Evolutionary conservation across 352 stramenopile species (phyloP).

Genomic region (Phytophthora pini): DNA sequence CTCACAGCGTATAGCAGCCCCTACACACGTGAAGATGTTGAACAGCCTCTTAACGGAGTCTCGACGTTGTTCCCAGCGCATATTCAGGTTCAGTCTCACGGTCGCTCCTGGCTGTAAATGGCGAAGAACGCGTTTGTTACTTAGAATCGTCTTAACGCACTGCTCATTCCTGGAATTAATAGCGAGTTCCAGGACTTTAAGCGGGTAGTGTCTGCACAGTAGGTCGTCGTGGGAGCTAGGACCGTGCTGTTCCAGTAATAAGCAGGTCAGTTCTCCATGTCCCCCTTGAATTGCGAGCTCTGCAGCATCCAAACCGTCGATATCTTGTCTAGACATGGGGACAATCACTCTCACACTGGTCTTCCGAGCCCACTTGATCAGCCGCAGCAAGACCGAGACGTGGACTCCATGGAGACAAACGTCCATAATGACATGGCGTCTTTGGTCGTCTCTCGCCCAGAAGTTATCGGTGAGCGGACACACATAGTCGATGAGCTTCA

Average conservation of each 20-base stretch:
- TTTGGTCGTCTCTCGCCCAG: slow-evolving; percentile 10
- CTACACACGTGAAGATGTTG: slow-evolving; percentile 25
- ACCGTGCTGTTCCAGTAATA: slow-evolving; percentile 9
- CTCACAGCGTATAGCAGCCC: slow-evolving; percentile 6
- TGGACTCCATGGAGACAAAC: slow-evolving; percentile 15
- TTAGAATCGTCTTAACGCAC: slow-evolving; percentile 6
- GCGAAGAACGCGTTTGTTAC: slow-evolving; percentile 15
- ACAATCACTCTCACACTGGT: slow-evolving; percentile 11
- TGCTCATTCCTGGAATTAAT: slow-evolving; percentile 17
- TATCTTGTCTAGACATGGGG: slow-evolving; percentile 17
- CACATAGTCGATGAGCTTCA: slow-evolving; percentile 29
- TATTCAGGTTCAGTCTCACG: slow-evolving; percentile 9
- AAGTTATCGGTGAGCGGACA: slow-evolving; percentile 12
- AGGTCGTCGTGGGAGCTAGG: slow-evolving; percentile 4
- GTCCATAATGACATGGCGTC: slow-evolving; percentile 30
- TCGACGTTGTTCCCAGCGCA: slow-evolving; percentile 18
- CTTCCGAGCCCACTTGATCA: slow-evolving; percentile 26
- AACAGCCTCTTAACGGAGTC: slow-evolving; percentile 8
- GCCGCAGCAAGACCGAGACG: slow-evolving; percentile 1
- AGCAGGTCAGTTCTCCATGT: slow-evolving; percentile 17
- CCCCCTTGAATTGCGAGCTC: slow-evolving; percentile 16
- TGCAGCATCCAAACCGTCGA: slow-evolving; percentile 11
- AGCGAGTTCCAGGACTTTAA: slow-evolving; percentile 20
- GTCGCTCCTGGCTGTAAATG: slow-evolving; percentile 15
- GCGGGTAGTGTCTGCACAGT: slow-evolving; percentile 16